Base-by-base conservation (phyloP, 257 asterid species). In the Fraxinus cuspidata region DNA sequence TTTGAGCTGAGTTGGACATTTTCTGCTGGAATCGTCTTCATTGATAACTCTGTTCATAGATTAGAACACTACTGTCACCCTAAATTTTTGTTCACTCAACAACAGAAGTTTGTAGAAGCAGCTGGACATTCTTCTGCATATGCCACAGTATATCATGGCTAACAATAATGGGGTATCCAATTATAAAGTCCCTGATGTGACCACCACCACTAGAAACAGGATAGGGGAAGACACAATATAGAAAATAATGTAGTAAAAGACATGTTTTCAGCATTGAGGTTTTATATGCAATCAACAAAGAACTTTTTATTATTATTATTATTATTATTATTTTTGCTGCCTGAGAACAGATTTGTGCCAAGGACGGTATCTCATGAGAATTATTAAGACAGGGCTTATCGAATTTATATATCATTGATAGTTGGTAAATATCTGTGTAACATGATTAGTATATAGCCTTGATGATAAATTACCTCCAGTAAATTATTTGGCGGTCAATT, bases 21-120 rank as follows among this genome's bases (percentile, higher is more conserved):
- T 78, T 28, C 78, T 75, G 35, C 70, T 32, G 51, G 58, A 75
- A 73, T 29, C 11, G 5, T 74, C 56, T 27, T 75, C 31, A 23
- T 71, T 23, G 32, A 6, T 21, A 18, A 71, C 21, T 40, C n/a
- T 4, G 21, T 40, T 71, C 60, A 40, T 19, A 71, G 32, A n/a
- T 37, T 71, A 34, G 38, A 69, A 29, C 47, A 13, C 11, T 35
- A 19, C 23, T 18, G 51, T 35, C 12, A 6, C 9, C 15, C 73
- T 25, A 18, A 42, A 37, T 69, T 34, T 34, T 32, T 47, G 38
- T 47, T 47, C 56, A 47, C 56, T 13, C 44, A 38, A 34, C 7
- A 34, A 34, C 37, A 34, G 37, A 4, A 38, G 44, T 38, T 8
- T 38, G 11, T 38, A 38, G 44, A 38, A 38, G 12, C 44, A 38